Percentiles rank a stretch among this genome's conserved stretches.
Evolutionary conservation across 768 basidiomycete genomes (phyloP).

Genomic region (Pulveroboletus sp.): DNA sequence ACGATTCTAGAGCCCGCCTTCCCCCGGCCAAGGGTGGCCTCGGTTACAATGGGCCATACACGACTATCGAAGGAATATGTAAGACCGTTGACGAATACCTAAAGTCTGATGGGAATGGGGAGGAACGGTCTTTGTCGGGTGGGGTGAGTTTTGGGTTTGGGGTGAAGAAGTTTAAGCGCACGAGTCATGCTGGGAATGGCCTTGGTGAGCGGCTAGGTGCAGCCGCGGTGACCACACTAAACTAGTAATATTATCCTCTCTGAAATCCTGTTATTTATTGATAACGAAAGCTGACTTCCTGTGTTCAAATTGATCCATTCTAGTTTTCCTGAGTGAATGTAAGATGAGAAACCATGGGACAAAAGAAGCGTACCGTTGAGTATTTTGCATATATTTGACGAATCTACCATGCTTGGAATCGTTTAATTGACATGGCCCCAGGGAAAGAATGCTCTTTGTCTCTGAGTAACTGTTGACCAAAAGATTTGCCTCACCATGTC

Average conservation of each 20-base stretch:
- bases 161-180: constrained; percentile 26
- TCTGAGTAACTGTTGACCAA: background rate
- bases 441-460: background rate
- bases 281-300: background rate
- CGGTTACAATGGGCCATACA: constrained; percentile 60
- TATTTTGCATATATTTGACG: background rate
- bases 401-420: background rate
- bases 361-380: background rate
- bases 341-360: background rate
- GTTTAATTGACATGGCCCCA: background rate
- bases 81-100: constrained; percentile 51
- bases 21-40: constrained; percentile 56
- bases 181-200: constrained; percentile 27
- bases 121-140: constrained; percentile 40
- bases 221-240: constrained; percentile 17
- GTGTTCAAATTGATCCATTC: background rate
- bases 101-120: constrained; percentile 36
- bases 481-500: background rate
- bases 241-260: constrained; percentile 9
- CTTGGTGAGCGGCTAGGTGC: constrained; percentile 18
- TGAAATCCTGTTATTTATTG: background rate
- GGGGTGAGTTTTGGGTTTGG: constrained; percentile 45
- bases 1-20: constrained; percentile 62
- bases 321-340: background rate
- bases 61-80: constrained; percentile 54